These are phyloP conservation scores for Dalbergia oliveri DNA, from an alignment of 306 rosid genomes.

Conservation along the genomic window DNA sequence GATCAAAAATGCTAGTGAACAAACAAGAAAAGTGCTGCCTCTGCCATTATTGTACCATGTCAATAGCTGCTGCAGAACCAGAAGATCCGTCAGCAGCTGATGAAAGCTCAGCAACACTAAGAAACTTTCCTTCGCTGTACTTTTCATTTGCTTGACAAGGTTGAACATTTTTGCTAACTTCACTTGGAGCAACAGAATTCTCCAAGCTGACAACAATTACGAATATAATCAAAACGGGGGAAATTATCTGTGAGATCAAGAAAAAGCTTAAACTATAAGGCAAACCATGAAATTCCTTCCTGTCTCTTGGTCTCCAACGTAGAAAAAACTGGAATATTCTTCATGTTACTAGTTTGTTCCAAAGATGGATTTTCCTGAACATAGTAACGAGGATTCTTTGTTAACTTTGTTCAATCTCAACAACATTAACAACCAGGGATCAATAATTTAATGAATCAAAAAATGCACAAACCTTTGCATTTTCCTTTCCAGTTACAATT, in stretches of 20 bases:
- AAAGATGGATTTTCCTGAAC: conserved; percentile 64
- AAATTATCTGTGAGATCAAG: conserved; percentile 10
- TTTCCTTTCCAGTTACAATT: conserved; percentile 69
- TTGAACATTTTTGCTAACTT: conserved; percentile 52
- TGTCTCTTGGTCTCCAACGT: conserved; percentile 54
- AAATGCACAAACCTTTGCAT: conserved; percentile 66
- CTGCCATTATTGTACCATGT: conserved; percentile 68
- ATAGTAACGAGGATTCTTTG: conserved; percentile 37
- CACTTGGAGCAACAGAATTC: conserved; percentile 48
- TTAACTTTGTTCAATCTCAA: conserved; percentile 37
- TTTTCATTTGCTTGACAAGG: conserved; percentile 61
- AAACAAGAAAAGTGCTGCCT: conserved; percentile 13
- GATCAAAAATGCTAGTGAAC: conserved; percentile 24
- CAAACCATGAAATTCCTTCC: conserved; percentile 63
- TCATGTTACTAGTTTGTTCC: conserved; percentile 63
- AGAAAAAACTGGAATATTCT: conserved; percentile 61
- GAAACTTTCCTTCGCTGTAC: conserved; percentile 72
- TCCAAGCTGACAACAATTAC: conserved; percentile 59
- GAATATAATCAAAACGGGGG: conserved; percentile 35
- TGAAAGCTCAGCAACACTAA: conserved; percentile 83
- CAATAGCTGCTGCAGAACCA: conserved; percentile 63
- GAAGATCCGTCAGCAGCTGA: conserved; percentile 61
- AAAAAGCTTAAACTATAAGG: conserved; percentile 29
- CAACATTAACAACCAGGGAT: background rate
- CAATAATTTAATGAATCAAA: background rate